Percentiles rank a stretch among this genome's conserved stretches.
Evolutionary conservation across 768 basidiomycete genomes (phyloP).

Genomic region (Tulasnella sp.): DNA sequence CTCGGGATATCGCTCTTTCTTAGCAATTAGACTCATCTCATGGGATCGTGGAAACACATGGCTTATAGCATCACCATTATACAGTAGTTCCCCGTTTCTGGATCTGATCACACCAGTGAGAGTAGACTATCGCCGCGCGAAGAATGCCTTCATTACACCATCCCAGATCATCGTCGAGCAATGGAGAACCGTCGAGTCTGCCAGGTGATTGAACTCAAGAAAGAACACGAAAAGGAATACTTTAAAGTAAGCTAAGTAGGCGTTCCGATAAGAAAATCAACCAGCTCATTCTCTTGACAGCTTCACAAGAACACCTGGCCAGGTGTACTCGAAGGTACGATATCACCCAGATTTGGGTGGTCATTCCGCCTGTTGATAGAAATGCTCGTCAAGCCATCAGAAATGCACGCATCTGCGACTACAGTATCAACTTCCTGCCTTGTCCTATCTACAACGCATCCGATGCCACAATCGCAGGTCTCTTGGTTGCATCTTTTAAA

Average conservation of each 20-base stretch:
- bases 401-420: conserved; percentile 51
- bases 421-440: conserved; percentile 62
- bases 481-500: conserved; percentile 72
- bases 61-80: background rate
- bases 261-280: background rate
- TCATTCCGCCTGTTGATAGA: background rate
- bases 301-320: conserved; percentile 60
- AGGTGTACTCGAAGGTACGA: conserved; percentile 50
- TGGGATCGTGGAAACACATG: background rate
- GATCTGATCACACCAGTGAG: too few relatives aligned
- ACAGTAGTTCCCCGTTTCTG: background rate
- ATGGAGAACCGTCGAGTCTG: conserved; percentile 34
- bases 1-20: conserved; percentile 33
- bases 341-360: conserved; percentile 31
- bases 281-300: conserved; percentile 5
- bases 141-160: too few relatives aligned
- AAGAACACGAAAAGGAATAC: conserved; percentile 29
- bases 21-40: background rate
- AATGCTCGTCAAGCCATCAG: background rate
- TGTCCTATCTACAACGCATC: conserved; percentile 20
- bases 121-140: too few relatives aligned
- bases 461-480: conserved; percentile 19
- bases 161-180: too few relatives aligned
- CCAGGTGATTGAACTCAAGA: conserved; percentile 56
- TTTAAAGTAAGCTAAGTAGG: conserved; percentile 23